Conservation (phyloP, 805 yeast genomes). For the Wickerhamiella musiphila region DNA sequence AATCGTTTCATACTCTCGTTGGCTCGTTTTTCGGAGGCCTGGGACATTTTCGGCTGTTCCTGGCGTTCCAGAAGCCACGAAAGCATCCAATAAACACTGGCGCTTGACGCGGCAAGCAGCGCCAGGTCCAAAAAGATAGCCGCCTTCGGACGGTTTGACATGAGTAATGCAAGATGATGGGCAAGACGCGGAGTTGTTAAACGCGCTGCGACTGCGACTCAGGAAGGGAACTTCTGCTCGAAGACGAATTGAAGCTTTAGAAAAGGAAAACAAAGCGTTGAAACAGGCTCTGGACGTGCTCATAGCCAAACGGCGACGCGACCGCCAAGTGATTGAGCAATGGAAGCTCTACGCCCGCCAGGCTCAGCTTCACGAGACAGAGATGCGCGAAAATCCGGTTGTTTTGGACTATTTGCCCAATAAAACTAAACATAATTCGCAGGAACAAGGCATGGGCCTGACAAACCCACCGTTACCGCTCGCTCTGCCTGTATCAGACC, state of each 20-base stretch:
- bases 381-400: too few relatives aligned
- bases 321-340: slow-evolving; percentile 1
- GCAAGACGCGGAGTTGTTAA: not conserved
- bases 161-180: not conserved
- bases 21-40: slow-evolving; percentile 46
- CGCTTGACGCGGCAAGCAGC: slow-evolving; percentile 42
- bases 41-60: slow-evolving; percentile 32
- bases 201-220: not conserved
- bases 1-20: slow-evolving; percentile 39
- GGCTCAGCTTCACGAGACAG: not conserved
- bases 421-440: too few relatives aligned
- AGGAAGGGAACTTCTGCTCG: not conserved
- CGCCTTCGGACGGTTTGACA: slow-evolving; percentile 10
- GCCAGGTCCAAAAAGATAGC: slow-evolving; percentile 28
- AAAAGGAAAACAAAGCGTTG: slow-evolving; percentile 5
- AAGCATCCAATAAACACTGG: slow-evolving; percentile 50
- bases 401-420: too few relatives aligned
- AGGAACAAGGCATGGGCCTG: too few relatives aligned
- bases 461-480: too few relatives aligned
- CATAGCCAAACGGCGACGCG: slow-evolving; percentile 1
- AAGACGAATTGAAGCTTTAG: not conserved
- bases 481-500: too few relatives aligned
- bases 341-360: slow-evolving; percentile 2
- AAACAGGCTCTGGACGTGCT: slow-evolving; percentile 1
- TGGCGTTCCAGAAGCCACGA: slow-evolving; percentile 25